These are phyloP conservation scores for Dacryopinax spathularia DNA, from an alignment of 768 basidiomycete genomes.

Conservation along the genomic window DNA sequence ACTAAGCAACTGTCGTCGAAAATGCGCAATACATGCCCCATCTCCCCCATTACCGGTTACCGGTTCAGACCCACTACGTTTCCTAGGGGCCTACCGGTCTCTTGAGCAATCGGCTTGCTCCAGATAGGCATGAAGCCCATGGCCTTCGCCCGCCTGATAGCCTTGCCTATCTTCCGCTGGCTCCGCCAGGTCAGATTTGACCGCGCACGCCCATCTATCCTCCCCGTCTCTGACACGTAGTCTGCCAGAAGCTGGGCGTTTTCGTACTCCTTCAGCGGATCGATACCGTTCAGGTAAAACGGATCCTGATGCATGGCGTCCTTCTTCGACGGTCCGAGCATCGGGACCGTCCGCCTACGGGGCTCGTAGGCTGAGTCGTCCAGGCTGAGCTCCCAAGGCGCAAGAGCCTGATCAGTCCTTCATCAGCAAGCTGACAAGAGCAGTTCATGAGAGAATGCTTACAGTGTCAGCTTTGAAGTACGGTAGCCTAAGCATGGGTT, in stretches of 20 bases:
- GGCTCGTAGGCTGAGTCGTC: conserved; percentile 4
- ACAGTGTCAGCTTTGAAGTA: too few relatives aligned
- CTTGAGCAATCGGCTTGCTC: conserved; percentile 3
- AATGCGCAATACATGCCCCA: too few relatives aligned
- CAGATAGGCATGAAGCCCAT: conserved; percentile 66
- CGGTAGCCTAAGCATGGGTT: too few relatives aligned
- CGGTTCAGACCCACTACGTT: too few relatives aligned
- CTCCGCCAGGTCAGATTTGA: conserved; percentile 64
- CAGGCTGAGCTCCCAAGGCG: conserved; percentile 8
- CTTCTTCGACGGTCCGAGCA: conserved; percentile 45
- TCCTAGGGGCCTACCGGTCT: not conserved
- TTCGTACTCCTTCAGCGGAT: conserved; percentile 55
- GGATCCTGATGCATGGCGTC: conserved; percentile 41
- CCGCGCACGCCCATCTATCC: conserved; percentile 52
- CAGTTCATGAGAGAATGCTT: too few relatives aligned
- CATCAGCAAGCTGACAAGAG: not conserved
- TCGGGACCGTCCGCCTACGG: conserved; percentile 21
- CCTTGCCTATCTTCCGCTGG: conserved; percentile 68
- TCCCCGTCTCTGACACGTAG: conserved; percentile 63
- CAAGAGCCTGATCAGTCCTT: not conserved
- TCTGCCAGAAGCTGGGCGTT: conserved; percentile 44
- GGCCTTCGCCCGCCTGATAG: conserved; percentile 75
- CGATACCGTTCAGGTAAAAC: conserved; percentile 55
- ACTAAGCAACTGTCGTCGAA: too few relatives aligned
- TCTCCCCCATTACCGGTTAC: not conserved